Evolutionary conservation across 495 filamentous ascomycete genomes (phyloP).

Genomic region (Penicillium pulvis): DNA sequence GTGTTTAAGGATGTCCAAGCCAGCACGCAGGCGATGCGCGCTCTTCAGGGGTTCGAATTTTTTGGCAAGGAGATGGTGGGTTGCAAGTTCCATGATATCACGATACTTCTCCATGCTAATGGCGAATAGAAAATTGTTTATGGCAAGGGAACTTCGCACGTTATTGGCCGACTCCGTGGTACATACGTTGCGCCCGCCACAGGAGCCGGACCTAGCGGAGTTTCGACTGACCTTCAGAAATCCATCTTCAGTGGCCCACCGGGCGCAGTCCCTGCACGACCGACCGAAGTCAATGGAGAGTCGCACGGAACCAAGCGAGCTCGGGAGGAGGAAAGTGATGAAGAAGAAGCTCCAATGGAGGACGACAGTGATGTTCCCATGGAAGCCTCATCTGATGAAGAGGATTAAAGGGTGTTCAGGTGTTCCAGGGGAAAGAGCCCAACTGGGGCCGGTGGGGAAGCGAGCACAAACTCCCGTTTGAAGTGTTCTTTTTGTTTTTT

Average conservation of each 20-base stretch:
- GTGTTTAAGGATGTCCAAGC: constrained; percentile 85
- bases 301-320: constrained; percentile 61
- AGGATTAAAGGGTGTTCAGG: constrained; percentile 10
- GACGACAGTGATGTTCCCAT: constrained; percentile 62
- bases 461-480: neutral
- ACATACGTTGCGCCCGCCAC: constrained; percentile 69
- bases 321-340: constrained; percentile 70
- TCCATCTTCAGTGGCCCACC: constrained; percentile 77
- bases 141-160: constrained; percentile 81
- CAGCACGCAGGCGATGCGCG: constrained; percentile 86
- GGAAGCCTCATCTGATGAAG: constrained; percentile 57
- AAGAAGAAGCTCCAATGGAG: constrained; percentile 74
- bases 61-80: constrained; percentile 85
- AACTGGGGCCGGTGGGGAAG: neutral
- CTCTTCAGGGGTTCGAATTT: constrained; percentile 83
- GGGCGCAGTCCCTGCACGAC: constrained; percentile 43
- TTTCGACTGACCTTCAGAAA: constrained; percentile 75
- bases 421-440: neutral
- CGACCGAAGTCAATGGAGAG: constrained; percentile 39
- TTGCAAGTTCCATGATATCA: constrained; percentile 6
- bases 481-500: neutral
- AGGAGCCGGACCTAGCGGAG: constrained; percentile 52
- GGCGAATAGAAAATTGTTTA: constrained; percentile 76
- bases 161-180: constrained; percentile 86
- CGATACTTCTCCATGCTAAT: neutral